Evolutionary conservation across 345 rosid genomes (phyloP), one percentile per base, ranked within the genome.

Genomic region (Leavenworthia alabamica): DNA sequence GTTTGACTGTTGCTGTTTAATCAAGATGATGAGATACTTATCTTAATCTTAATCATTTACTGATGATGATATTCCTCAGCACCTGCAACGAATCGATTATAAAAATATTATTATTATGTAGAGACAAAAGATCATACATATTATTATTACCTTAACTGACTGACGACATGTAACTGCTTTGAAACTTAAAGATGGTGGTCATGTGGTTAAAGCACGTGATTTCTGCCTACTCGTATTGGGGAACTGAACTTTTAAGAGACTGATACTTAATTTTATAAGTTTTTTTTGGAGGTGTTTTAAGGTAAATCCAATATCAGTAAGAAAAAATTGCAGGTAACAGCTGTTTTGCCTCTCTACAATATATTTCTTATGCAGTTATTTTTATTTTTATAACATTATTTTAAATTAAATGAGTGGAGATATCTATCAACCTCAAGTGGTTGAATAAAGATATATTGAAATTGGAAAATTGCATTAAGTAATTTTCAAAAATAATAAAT

Each of bases 171-270:
- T 47, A 63, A 55, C 56, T 71, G 66, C 47, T 41, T 42, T 56
- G 64, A 56, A 62, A 57, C 42, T 40, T 22, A 13, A 52, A 64
- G 66, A 64, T 71, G 61, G 69, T 64, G 49, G 60, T 64, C 75
- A 64, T 64, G 75, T 71, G 75, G 64, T 64, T 50, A 20, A 11
- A 42, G 53, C 75, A 71, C 60, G 75, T 71, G 75, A 42, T 64
- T 57, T 48, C 75, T 71, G 75, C 32, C 13, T 49, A 64, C 16
- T 64, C 42, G 42, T 71, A 57, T 71, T 51, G 70, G 75, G 70
- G 70, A 64, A 71, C 75, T 64, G 70, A 56, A 71, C n/a, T n/a
- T n/a, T n/a, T n/a, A 63, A 62, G 53, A 64, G 47, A 39, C 66
- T 63, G 60, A 57, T 57, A 71, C 70, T 48, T 19, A 67, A 27